Evolutionary conservation across 2,329 filamentous ascomycete species (phyloP).

Genomic region (Sphaerulina vaccinii): DNA sequence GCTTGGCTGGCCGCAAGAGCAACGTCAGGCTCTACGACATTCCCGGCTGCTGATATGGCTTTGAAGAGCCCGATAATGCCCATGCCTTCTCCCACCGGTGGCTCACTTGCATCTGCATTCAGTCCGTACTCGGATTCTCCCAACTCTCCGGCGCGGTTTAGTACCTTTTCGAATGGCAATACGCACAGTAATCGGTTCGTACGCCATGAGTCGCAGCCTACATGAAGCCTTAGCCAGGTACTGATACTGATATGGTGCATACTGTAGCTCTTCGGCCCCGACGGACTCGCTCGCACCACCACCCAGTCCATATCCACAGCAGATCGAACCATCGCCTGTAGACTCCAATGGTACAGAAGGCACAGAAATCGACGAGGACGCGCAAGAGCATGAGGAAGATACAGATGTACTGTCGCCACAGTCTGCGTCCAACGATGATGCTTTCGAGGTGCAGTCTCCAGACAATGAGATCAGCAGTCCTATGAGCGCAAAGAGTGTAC

Average conservation of each 20-base stretch:
- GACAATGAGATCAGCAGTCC: constrained; percentile 38
- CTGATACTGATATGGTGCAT: constrained; percentile 3
- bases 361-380: constrained; percentile 81
- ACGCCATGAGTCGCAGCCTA: neutral
- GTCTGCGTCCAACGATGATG: constrained; percentile 13
- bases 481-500: constrained; percentile 34
- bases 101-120: constrained; percentile 47
- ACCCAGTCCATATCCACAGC: constrained; percentile 58
- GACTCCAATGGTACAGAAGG: constrained; percentile 81
- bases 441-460: constrained; percentile 29
- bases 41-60: constrained; percentile 27
- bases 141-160: constrained; percentile 49
- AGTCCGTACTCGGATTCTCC: constrained; percentile 54
- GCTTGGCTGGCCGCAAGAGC: constrained; percentile 1
- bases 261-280: constrained; percentile 48
- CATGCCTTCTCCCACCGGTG: constrained; percentile 45
- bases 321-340: constrained; percentile 76
- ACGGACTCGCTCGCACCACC: constrained; percentile 50
- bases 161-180: constrained; percentile 38
- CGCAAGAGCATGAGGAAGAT: constrained; percentile 54
- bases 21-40: neutral
- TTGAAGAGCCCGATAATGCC: constrained; percentile 38
- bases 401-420: constrained; percentile 36
- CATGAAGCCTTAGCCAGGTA: neutral
- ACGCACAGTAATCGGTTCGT: constrained; percentile 41